Evolutionary conservation across 2,329 filamentous ascomycete species (phyloP), one percentile per base, ranked within the genome.

Genomic region (Trichoderma asperellum): DNA sequence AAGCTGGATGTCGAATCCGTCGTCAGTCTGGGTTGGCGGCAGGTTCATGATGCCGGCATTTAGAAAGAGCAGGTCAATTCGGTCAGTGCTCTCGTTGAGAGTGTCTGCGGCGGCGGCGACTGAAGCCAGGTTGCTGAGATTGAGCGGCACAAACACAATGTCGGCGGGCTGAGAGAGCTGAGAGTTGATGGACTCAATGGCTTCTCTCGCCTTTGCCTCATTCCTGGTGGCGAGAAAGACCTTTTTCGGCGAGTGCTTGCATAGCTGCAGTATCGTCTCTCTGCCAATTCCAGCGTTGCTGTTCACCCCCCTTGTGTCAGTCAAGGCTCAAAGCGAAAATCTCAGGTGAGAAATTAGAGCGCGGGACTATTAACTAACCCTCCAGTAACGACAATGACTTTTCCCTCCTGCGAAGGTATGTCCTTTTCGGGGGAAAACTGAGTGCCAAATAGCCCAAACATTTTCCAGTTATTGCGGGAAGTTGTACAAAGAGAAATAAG

Each of bases 151-250:
- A 14, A 24, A 77, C 62, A 11, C 84, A 73, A 2, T 79, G 75
- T 68, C 80, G 76, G n/a, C 80, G 75, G 14, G 79, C 68, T 12
- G 74, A 71, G 57, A 78, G 64, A 70, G 82, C 74, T 70, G 58
- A 5, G 83, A 79, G 40, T 59, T 67, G 29, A 67, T 67, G n/a
- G 64, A 67, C 2, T 79, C 77, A 18, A 82, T 76, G 53, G 87
- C 83, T 10, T 82, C 79, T 8, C 81, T 78, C 24, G 79, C 82
- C 12, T 82, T 82, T 57, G 82, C 78, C 53, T 75, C 77, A 24
- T 79, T 83, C 57, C 86, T 83, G 2, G 85, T 85, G 16, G 82
- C 85, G 69, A 89, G 81, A 77, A 85, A 88, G 70, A 89, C 84
- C 68, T 86, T 82, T 0, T 79, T 77, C 1, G 87, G 85, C 8